Percentiles rank a stretch among this genome's conserved stretches.
These are phyloP conservation scores for Mycena kentingensis DNA, from an alignment of 768 basidiomycete species.

Conservation along the genomic window DNA sequence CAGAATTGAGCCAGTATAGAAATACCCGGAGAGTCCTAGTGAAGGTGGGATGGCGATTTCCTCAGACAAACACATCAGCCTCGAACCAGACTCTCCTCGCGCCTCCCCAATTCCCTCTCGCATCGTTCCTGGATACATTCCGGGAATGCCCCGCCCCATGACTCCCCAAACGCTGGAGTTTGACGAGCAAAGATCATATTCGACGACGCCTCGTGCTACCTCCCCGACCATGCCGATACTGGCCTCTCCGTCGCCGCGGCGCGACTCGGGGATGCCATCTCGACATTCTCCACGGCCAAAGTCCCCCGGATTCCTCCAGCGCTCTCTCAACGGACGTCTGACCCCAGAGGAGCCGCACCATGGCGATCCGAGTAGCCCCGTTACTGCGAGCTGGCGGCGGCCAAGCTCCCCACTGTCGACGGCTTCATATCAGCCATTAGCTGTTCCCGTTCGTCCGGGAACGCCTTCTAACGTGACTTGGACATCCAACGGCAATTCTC, in stretches of 20 bases:
- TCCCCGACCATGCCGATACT: constrained; percentile 53
- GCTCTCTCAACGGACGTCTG: constrained; percentile 64
- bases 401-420: constrained; percentile 74
- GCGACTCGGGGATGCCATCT: constrained; percentile 58
- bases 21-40: neutral
- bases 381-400: constrained; percentile 54
- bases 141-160: constrained; percentile 90
- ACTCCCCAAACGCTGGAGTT: constrained; percentile 74
- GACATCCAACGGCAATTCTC: constrained; percentile 42
- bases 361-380: constrained; percentile 36
- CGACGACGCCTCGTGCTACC: constrained; percentile 79
- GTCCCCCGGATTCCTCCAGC: constrained; percentile 59
- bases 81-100: constrained; percentile 52
- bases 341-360: constrained; percentile 57
- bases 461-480: constrained; percentile 80
- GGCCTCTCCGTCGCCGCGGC: constrained; percentile 42
- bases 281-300: constrained; percentile 47
- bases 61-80: constrained; percentile 54
- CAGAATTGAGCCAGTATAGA: neutral
- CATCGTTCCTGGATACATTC: constrained; percentile 79
- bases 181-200: constrained; percentile 71
- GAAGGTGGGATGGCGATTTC: constrained; percentile 75
- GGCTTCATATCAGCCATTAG: constrained; percentile 60
- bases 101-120: constrained; percentile 65
- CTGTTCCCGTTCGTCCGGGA: constrained; percentile 61